Evolutionary conservation across 345 rosid genomes (phyloP), one percentile per base, ranked within the genome.

Genomic region (Triadica sebifera): DNA sequence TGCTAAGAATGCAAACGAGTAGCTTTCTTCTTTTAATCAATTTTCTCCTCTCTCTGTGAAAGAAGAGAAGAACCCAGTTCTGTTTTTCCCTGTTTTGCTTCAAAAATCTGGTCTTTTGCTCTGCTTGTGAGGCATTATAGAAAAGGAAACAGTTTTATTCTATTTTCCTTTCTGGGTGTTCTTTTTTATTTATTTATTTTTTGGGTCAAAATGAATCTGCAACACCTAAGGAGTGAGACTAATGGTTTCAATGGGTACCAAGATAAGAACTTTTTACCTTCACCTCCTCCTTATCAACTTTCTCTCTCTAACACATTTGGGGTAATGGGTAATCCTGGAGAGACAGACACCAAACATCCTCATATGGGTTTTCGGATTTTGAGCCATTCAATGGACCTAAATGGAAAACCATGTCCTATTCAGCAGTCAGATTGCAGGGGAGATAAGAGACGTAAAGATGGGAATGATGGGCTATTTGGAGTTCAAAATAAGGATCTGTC

Each of bases 341-440:
- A 70, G 34, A 34, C 13, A 15, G 76, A 51, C 17, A n/a, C 50
- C n/a, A 71, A 6, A 4, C 73, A 69, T 20, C 71, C 80, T 76
- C 78, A 76, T 78, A 81, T 78, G 79, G 80, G 82, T 12, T 73
- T 75, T 68, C 84, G 71, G 76, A 66, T 79, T 76, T 49, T 76
- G 66, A 58, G 70, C 78, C 76, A 75, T 76, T 57, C 80, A 12
- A 49, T 77, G 73, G 78, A 78, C 70, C 67, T 50, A 22, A 68
- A 52, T 65, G 19, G 8, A 47, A 76, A 78, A 60, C 13, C 67
- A 20, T 46, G 73, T 70, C 25, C 67, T 46, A 70, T 57, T 58
- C 71, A 79, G 65, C 75, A 77, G 39, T 8, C 70, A 1, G 81
- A 79, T n/a, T 72, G 29, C 75, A 74, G 80, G 67, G 87, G 74